These are phyloP conservation scores for Xylariales sp. DNA, from an alignment of 2,329 filamentous ascomycete species.

Conservation along the genomic window DNA sequence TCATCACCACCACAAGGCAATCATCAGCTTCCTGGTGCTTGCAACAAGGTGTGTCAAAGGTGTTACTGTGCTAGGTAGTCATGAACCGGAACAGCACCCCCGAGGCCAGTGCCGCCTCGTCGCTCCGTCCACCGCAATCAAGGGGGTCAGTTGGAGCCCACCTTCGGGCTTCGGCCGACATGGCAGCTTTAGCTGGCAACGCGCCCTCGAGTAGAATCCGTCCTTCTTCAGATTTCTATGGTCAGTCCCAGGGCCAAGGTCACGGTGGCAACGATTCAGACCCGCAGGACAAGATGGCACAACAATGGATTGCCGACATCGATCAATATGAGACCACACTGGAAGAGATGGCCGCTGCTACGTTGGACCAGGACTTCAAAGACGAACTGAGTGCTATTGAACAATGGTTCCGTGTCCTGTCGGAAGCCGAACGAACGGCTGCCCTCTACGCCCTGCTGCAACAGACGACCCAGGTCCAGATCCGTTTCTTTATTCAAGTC, in stretches of 20 bases:
- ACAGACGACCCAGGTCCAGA: conserved; percentile 98
- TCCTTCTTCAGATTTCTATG: conserved; percentile 93
- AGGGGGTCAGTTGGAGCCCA: conserved; percentile 67
- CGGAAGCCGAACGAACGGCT: conserved; percentile 92
- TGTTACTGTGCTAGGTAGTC: conserved; percentile 2
- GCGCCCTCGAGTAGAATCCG: conserved; percentile 74
- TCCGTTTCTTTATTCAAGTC: conserved; percentile 98
- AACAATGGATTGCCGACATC: conserved; percentile 98
- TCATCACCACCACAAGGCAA: neutral
- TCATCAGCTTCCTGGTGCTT: conserved; percentile 4
- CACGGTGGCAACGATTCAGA: conserved; percentile 69
- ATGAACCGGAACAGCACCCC: conserved; percentile 94
- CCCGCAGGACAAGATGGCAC: conserved; percentile 85
- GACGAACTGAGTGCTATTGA: conserved; percentile 98
- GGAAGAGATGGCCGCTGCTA: conserved; percentile 97
- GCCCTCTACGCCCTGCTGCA: conserved; percentile 92
- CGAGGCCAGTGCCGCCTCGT: conserved; percentile 76
- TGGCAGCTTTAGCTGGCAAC: conserved; percentile 72
- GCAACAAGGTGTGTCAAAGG: conserved; percentile 5
- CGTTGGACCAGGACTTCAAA: conserved; percentile 99
- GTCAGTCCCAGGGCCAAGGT: conserved; percentile 63
- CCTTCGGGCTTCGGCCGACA: conserved; percentile 91
- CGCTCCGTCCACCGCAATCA: conserved; percentile 77
- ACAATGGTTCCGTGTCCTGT: conserved; percentile 98
- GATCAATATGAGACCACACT: conserved; percentile 98